These are phyloP conservation scores for Endocalyx cinctus DNA, from an alignment of 2,329 filamentous ascomycete species.

Conservation along the genomic window DNA sequence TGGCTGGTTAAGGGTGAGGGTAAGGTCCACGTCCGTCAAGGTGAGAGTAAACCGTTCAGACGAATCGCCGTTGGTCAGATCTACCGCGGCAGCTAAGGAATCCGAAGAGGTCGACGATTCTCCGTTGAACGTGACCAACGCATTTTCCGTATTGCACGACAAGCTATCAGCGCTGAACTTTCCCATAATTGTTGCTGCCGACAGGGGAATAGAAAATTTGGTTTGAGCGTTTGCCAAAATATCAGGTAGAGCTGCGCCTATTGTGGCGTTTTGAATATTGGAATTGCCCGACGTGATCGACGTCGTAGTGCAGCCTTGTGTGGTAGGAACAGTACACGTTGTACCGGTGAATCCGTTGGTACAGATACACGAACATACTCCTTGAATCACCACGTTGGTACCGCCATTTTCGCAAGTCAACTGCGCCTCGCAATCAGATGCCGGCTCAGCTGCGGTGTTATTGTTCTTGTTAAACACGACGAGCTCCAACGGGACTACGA, in stretches of 20 bases:
- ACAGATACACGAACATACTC: constrained; percentile 80
- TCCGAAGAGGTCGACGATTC: constrained; percentile 32
- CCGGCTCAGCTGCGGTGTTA: constrained; percentile 28
- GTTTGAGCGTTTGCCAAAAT: constrained; percentile 60
- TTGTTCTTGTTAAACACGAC: constrained; percentile 51
- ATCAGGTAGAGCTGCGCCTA: constrained; percentile 74
- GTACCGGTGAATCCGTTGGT: constrained; percentile 74
- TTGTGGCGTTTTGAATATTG: constrained; percentile 62
- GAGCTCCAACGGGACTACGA: constrained; percentile 70
- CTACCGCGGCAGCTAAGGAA: constrained; percentile 21
- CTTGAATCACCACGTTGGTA: constrained; percentile 63
- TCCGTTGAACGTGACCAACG: constrained; percentile 78
- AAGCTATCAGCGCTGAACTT: constrained; percentile 72
- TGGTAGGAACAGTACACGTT: constrained; percentile 43
- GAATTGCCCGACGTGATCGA: constrained; percentile 35
- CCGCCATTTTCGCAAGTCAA: constrained; percentile 76
- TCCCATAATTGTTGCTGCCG: constrained; percentile 63
- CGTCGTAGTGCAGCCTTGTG: constrained; percentile 50
- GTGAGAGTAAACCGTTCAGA: constrained; percentile 25
- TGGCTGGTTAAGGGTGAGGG: constrained; percentile 24
- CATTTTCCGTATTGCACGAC: constrained; percentile 81
- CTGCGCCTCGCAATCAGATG: constrained; percentile 53
- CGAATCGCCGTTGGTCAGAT: constrained; percentile 6
- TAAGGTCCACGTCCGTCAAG: constrained; percentile 29
- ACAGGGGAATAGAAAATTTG: constrained; percentile 74